These are phyloP conservation scores for Elsinoe arachidis DNA, from an alignment of 2,329 filamentous ascomycete genomes.

Conservation along the genomic window DNA sequence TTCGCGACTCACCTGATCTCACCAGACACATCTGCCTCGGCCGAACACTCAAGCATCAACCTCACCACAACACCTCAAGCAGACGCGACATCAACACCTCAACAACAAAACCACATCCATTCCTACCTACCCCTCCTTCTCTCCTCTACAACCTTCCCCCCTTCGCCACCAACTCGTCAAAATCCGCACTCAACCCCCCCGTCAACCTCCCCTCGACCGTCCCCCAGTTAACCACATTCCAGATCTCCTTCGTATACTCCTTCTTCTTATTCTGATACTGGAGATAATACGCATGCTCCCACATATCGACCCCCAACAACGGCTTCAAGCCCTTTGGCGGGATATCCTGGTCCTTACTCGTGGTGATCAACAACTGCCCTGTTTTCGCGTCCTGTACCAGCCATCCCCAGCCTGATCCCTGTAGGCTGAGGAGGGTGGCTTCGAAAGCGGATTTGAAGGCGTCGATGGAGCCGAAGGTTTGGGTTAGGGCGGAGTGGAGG, in stretches of 20 bases:
- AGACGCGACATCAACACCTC: too few relatives aligned
- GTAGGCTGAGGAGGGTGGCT: conserved; percentile 57
- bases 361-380: conserved; percentile 59
- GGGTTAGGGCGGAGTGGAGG: conserved; percentile 52
- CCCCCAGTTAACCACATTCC: conserved; percentile 73
- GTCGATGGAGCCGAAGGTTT: conserved; percentile 60
- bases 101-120: background rate
- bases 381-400: conserved; percentile 56
- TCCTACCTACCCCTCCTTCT: background rate
- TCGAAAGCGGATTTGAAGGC: conserved; percentile 60
- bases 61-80: too few relatives aligned
- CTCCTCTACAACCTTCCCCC: background rate
- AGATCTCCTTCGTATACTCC: conserved; percentile 66
- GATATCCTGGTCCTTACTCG: conserved; percentile 81
- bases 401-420: conserved; percentile 87
- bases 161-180: background rate
- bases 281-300: conserved; percentile 89
- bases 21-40: too few relatives aligned
- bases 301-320: conserved; percentile 76
- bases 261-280: conserved; percentile 73
- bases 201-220: conserved; percentile 55
- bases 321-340: conserved; percentile 58
- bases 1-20: too few relatives aligned
- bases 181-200: background rate
- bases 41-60: too few relatives aligned